Evolutionary conservation across 2,329 filamentous ascomycete species (phyloP).

Genomic region (Hypoxylon sp.): DNA sequence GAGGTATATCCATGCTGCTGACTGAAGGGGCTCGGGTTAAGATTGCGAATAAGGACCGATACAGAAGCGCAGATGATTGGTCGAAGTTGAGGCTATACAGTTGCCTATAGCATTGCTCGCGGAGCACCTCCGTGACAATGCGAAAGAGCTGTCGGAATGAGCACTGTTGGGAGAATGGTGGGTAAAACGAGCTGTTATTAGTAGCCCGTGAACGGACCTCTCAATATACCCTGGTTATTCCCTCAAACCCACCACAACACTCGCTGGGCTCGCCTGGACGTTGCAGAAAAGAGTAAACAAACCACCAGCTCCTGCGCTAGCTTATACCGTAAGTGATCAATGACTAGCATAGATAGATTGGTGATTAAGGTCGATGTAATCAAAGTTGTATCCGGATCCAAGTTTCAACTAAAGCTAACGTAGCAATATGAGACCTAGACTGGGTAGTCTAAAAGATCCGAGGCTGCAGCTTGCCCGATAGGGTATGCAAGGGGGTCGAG

Average conservation of each 20-base stretch:
- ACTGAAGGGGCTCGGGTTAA: constrained; percentile 43
- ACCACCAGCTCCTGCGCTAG: constrained; percentile 9
- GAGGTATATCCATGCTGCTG: constrained; percentile 43
- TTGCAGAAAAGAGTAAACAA: constrained; percentile 2
- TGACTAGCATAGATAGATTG: constrained; percentile 23
- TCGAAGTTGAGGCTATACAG: constrained; percentile 43
- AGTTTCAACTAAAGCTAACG: constrained; percentile 40
- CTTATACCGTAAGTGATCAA: constrained; percentile 18
- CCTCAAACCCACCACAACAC: constrained; percentile 1
- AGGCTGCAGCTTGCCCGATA: constrained; percentile 40
- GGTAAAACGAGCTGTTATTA: constrained; percentile 40
- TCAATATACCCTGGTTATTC: constrained; percentile 26
- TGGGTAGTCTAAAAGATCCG: constrained; percentile 39
- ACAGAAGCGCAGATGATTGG: constrained; percentile 37
- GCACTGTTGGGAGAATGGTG: constrained; percentile 36
- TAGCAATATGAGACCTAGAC: constrained; percentile 34
- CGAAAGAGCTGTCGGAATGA: constrained; percentile 39
- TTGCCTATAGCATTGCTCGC: constrained; percentile 38
- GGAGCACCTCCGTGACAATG: constrained; percentile 42
- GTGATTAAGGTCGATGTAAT: constrained; percentile 41
- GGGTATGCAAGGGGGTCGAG: constrained; percentile 34
- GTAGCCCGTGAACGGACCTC: constrained; percentile 18
- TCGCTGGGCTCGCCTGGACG: constrained; percentile 21
- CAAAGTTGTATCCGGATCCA: constrained; percentile 36
- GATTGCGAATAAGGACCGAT: constrained; percentile 47